phyloP scores from a whole-genome alignment of 2,329 filamentous ascomycete species.

The Neophaeococcomyces mojaviensis region DNA sequence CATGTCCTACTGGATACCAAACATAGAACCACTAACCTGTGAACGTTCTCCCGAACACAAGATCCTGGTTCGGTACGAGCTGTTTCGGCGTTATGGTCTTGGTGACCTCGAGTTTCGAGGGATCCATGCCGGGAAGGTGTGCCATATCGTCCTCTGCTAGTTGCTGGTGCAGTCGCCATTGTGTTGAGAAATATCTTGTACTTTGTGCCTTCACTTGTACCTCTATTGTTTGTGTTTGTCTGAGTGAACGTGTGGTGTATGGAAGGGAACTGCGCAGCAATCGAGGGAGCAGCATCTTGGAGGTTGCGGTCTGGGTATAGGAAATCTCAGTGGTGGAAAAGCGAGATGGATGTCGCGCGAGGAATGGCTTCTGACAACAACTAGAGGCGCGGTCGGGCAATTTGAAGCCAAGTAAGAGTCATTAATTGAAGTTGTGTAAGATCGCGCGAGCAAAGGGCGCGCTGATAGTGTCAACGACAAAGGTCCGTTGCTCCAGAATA shows the following conservation, averaged over 20 bases:
- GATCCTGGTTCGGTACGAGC: constrained; percentile 65
- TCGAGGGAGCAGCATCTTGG: constrained; percentile 8
- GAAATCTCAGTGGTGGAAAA: neutral
- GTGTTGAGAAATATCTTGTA: constrained; percentile 17
- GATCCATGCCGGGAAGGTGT: constrained; percentile 60
- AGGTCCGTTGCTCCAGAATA: too few relatives aligned
- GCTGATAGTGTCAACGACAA: too few relatives aligned
- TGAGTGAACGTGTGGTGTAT: neutral
- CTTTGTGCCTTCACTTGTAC: neutral
- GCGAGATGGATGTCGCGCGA: neutral
- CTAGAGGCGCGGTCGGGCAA: too few relatives aligned
- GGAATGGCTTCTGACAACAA: neutral
- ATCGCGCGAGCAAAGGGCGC: too few relatives aligned
- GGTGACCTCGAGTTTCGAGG: constrained; percentile 66
- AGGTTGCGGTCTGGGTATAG: neutral
- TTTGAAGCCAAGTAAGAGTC: too few relatives aligned
- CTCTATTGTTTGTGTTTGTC: constrained; percentile 2
- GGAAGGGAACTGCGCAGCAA: neutral
- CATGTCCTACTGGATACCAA: neutral
- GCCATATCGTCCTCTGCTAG: constrained; percentile 14
- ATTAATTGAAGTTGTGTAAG: too few relatives aligned
- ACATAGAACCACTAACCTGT: constrained; percentile 54
- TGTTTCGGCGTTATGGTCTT: constrained; percentile 69
- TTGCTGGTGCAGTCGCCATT: constrained; percentile 12
- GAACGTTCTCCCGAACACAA: constrained; percentile 85